Evolutionary conservation across 768 basidiomycete species (phyloP), one percentile per base, ranked within the genome.

Genomic region (Phylloporus sp.): DNA sequence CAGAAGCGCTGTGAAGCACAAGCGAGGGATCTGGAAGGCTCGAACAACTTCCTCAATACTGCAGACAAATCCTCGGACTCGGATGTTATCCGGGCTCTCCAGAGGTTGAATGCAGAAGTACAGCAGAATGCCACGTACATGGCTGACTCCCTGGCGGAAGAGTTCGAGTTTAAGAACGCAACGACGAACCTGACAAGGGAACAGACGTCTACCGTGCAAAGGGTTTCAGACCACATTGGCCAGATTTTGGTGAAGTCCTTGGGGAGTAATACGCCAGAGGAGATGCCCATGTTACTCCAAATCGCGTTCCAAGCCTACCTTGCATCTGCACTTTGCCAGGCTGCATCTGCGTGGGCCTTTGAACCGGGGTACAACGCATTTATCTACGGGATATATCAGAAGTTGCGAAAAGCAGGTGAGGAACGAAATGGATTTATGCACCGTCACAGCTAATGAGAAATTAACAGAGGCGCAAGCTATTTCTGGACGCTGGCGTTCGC

Each of bases 21-120:
- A 27, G 37, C 47, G 8, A 52, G 29, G 24, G 44, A 46, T 22
- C 62, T 46, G 13, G 41, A 51, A 38, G 15, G 14, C 9, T 39
- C 49, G 22, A 53, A 46, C 26, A 15, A 9, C 17, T 51, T 51
- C 29, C 11, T 51, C 31, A 39, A 23, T 3, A 26, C 42, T 6
- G 39, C 49, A 13, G 52, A 53, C 24, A 53, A 46, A 35, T 53
- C 44, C 9, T 53, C 52, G 13, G 52, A 53, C 32, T 39, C 40
- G 14, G 52, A 52, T 27, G 20, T 53, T 14, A 46, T 42, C 14
- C 18, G 21, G 3, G 52, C 36, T 21, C 32, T 50, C 7, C 40
- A 46, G 32, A 53, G 29, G 29, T 35, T 53, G 33, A 53, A 53
- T 29, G 52, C 44, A 10, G 48, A 53, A n/a, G n/a, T 46, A 3